Conservation (phyloP, 164 flowering plant species). For the Annona squamosa region DNA sequence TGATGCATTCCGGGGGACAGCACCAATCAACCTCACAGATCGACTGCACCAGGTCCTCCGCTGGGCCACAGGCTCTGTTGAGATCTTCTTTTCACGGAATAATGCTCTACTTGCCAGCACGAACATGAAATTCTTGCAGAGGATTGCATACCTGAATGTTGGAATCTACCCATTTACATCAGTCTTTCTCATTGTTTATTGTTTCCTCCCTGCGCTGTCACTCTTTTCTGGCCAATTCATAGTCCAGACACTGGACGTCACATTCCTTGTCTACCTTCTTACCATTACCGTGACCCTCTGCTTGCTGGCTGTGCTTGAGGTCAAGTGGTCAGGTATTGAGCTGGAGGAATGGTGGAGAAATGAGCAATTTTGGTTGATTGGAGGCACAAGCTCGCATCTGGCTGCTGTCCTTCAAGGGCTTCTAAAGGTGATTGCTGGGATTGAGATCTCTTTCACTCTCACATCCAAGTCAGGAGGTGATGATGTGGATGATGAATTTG, state of each 20-base stretch:
- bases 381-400: slow-evolving; percentile 70
- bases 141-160: slow-evolving; percentile 68
- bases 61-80: slow-evolving; percentile 87
- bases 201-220: slow-evolving; percentile 80
- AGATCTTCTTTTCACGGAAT: slow-evolving; percentile 76
- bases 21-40: slow-evolving; percentile 75
- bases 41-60: slow-evolving; percentile 75
- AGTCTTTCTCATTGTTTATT: slow-evolving; percentile 58
- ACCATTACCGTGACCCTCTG: slow-evolving; percentile 45
- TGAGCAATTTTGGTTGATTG: slow-evolving; percentile 76
- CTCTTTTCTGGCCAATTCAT: slow-evolving; percentile 71
- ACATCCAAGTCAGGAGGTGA: slow-evolving; percentile 60
- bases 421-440: slow-evolving; percentile 65
- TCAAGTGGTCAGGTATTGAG: slow-evolving; percentile 67
- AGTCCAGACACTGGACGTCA: slow-evolving; percentile 38
- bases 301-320: slow-evolving; percentile 48
- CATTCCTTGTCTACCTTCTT: slow-evolving; percentile 52
- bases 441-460: slow-evolving; percentile 67
- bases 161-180: slow-evolving; percentile 77
- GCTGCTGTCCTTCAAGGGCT: slow-evolving; percentile 72
- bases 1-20: slow-evolving; percentile 74
- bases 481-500: slow-evolving; percentile 50
- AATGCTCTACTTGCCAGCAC: slow-evolving; percentile 51
- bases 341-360: slow-evolving; percentile 87
- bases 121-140: slow-evolving; percentile 48